Evolutionary conservation across 768 basidiomycete species (phyloP), one percentile per base, ranked within the genome.

Genomic region (Russula dissimulans): DNA sequence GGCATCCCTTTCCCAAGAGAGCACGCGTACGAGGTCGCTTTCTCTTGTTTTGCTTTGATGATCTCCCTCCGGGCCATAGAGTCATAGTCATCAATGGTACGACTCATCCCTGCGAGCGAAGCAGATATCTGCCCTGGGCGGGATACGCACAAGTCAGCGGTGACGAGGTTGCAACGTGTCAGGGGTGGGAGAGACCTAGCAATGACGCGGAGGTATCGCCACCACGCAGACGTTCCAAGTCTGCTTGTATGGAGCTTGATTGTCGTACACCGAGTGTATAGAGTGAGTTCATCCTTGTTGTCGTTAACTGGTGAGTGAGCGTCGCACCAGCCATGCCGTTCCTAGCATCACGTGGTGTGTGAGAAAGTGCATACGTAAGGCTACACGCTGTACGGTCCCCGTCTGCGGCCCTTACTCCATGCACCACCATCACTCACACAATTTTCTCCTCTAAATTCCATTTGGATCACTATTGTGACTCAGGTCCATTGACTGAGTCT

Each of bases 1-100:
- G 14, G 22, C 8, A 9, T 39, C 26, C 18, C 5, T 14, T n/a
- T 53, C 18, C 17, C 6, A 12, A 29, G 44, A n/a, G 54, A 14
- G 15, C 2, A 43, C 44, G 74, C 83, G 67, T 67, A 94, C 91
- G 89, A 87, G 70, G 89, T 81, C 0, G 95, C 97, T 75, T 98
- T 98, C 75, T 97, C 95, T 72, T 94, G 87, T 75, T 97, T 98
- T 47, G 90, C 85, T 67, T 90, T 92, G 54, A 98, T 94, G 69
- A 97, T 92, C 73, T 99, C 97, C 63, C 95, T 80, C 75, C 87
- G 91, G 0, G 91, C 92, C 90, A 98, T 94, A 9, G 89, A 87
- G 67, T 97, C 95, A 69, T 95, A 98, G 69, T 99, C 97, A 62
- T 97, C 95, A 64, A 98, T 86, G 56, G 97, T 94, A 59, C 97